Base-by-base conservation (phyloP, 345 rosid genomes). In the Theobroma cacao region DNA sequence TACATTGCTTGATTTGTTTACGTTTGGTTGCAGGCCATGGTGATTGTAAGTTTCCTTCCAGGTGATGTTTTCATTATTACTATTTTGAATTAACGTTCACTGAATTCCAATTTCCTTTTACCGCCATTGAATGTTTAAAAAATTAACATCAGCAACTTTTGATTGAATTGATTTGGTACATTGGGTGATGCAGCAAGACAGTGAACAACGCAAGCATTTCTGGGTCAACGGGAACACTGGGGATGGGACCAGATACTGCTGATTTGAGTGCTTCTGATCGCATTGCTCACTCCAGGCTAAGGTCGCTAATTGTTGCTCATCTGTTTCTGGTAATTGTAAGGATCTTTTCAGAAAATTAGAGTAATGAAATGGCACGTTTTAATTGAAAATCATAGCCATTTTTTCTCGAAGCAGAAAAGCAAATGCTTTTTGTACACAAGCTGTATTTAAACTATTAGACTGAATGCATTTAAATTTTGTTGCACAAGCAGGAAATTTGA, bases 31-130 rank as follows among this genome's bases (percentile, higher is more conserved):
- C 93, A 94, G 98, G 97, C 86, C 81, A 78, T 71, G 93, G 85
- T 60, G 67, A 81, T 58, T 94, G 97, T 87, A 89, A 85, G 60
- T 87, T 95, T 76, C 94, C 91, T 22, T 89, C 96, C 77, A 90
- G 97, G 98, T 92, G 85, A 88, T 24, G 31, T 1, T 17, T 15
- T 47, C 10, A 3, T 18, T 38, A 56, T 18, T 24, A 22, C 3
- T 56, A 47, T 47, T 47, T 47, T 13, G 52, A 47, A 47, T n/a
- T n/a, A 38, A 38, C 7, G 0, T 38, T 38, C 58, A 18, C 1
- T 6, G 58, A 52, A 20, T 52, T 20, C 58, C 9, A 18, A 18
- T 52, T 10, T 20, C 2, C 26, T 60, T 5, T 15, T 13, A 30
- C 47, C 36, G 15, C 22, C 18, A 20, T 41, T 76, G 62, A 43